A percentile compares a stretch with the other conserved stretches of the same genome.
Conservation (phyloP, 495 filamentous ascomycete genomes). For the Tuber indicum region DNA sequence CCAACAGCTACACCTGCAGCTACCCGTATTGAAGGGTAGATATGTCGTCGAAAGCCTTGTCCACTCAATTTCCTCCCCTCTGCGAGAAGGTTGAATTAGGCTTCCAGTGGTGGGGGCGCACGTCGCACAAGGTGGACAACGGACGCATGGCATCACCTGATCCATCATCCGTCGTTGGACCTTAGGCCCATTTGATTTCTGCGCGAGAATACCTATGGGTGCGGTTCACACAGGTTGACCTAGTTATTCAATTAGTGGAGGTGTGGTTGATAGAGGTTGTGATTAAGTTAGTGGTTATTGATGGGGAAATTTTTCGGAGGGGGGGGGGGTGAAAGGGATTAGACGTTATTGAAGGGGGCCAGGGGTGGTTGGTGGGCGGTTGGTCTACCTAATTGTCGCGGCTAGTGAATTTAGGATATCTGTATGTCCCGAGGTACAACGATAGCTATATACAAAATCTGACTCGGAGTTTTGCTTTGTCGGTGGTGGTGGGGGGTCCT, state of each 20-base stretch:
- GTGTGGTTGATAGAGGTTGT: background rate
- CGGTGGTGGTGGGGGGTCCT: background rate
- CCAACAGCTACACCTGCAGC: background rate
- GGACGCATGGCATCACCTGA: background rate
- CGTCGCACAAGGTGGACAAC: background rate
- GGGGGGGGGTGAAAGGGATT: background rate
- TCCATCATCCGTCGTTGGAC: background rate
- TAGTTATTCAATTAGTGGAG: background rate
- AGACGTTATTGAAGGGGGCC: background rate
- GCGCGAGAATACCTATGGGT: background rate
- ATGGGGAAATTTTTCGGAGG: background rate
- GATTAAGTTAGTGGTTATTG: background rate
- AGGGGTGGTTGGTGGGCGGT: background rate
- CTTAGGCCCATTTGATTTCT: background rate
- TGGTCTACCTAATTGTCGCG: background rate
- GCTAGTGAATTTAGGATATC: background rate
- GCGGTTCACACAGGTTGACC: background rate
- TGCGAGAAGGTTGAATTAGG: background rate
- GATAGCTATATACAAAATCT: background rate
- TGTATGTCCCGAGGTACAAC: background rate
- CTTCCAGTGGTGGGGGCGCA: background rate
- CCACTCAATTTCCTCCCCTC: background rate
- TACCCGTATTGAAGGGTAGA: background rate
- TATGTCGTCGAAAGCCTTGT: conserved; percentile 2
- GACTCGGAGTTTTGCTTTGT: background rate